Percentiles rank a stretch among this genome's conserved stretches.
These are phyloP conservation scores for Quercus phellos DNA, from an alignment of 331 rosid genomes.

Conservation along the genomic window DNA sequence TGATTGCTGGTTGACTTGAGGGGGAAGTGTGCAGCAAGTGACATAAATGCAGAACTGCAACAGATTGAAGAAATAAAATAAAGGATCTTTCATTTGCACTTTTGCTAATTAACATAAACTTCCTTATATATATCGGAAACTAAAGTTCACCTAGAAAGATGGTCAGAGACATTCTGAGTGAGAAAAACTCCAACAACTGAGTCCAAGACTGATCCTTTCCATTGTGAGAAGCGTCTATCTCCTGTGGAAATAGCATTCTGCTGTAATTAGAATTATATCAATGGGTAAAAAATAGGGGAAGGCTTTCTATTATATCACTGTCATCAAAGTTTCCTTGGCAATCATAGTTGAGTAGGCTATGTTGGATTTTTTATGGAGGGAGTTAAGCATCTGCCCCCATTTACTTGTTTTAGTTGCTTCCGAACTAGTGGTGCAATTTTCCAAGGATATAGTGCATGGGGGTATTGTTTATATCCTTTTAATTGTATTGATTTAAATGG, in stretches of 20 bases:
- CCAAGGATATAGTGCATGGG: background rate
- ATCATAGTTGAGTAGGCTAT: background rate
- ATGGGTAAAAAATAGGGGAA: background rate
- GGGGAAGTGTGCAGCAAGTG: slow-evolving; percentile 87
- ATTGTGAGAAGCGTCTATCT: slow-evolving; percentile 84
- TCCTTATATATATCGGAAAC: slow-evolving; percentile 4
- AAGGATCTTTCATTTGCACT: slow-evolving; percentile 16
- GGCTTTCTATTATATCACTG: background rate
- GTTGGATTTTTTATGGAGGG: background rate
- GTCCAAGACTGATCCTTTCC: slow-evolving; percentile 99
- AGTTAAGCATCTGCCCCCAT: background rate
- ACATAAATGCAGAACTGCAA: slow-evolving; percentile 94
- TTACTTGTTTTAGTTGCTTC: background rate
- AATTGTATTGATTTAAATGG: background rate
- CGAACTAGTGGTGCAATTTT: background rate
- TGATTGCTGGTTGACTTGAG: slow-evolving; percentile 32
- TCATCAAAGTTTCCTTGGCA: background rate
- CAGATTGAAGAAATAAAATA: slow-evolving; percentile 21
- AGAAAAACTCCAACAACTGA: slow-evolving; percentile 98
- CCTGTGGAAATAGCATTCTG: slow-evolving; percentile 50
- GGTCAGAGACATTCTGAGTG: slow-evolving; percentile 97
- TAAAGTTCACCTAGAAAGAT: slow-evolving; percentile 81
- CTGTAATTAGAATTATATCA: slow-evolving; percentile 7
- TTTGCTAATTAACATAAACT: background rate
- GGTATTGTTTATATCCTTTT: background rate